phyloP scores from a whole-genome alignment of 75 land plant genomes.

The Sequoia sempervirens region DNA sequence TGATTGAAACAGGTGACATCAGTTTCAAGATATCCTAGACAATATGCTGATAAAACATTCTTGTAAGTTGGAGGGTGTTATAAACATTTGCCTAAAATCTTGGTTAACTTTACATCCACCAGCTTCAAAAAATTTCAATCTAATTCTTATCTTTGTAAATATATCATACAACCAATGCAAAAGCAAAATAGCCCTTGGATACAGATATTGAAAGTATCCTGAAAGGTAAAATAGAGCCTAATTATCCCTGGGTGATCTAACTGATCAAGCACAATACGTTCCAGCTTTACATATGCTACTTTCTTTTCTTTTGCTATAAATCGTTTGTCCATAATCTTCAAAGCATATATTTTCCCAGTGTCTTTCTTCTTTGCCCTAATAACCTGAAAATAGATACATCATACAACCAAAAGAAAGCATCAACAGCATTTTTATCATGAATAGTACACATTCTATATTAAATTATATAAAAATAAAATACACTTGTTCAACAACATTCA shows the following conservation, averaged over 20 bases:
- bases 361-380: conserved; percentile 91
- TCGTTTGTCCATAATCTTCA: conserved; percentile 96
- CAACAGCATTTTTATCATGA: not conserved
- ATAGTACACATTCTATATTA: not conserved
- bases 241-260: conserved; percentile 95
- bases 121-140: not conserved
- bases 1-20: not conserved
- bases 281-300: conserved; percentile 85
- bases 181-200: conserved; percentile 12
- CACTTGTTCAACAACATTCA: not conserved
- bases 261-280: conserved; percentile 93
- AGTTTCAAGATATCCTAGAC: not conserved
- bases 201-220: conserved; percentile 85
- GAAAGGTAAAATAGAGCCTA: conserved; percentile 84
- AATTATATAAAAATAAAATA: not conserved
- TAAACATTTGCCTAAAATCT: not conserved
- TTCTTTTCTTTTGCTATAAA: conserved; percentile 97
- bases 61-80: not conserved
- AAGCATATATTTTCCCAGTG: conserved; percentile 80
- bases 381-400: conserved; percentile 47
- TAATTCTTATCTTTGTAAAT: not conserved
- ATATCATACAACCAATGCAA: not conserved
- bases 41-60: not conserved
- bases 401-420: not conserved
- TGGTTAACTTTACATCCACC: not conserved